Percentiles rank a stretch among this genome's conserved stretches.
phyloP scores from a whole-genome alignment of 1,284 basidiomycete species.

The Schizophyllum commune region DNA sequence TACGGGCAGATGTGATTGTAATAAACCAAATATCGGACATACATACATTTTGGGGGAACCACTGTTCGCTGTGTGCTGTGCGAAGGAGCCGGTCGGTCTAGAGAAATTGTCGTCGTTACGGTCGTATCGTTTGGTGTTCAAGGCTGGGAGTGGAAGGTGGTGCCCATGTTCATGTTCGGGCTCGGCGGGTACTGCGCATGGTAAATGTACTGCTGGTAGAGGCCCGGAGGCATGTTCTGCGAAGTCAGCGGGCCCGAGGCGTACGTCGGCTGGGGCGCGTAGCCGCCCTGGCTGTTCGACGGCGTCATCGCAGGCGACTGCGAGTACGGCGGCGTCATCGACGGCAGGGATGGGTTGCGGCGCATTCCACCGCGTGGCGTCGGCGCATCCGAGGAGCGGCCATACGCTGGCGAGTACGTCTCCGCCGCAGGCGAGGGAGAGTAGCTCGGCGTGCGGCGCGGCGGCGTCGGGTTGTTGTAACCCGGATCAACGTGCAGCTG shows the following conservation, averaged over 20 bases:
- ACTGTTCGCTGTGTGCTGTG: neutral
- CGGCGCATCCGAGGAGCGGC: constrained; percentile 13
- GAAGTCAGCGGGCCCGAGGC: constrained; percentile 50
- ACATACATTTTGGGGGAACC: neutral
- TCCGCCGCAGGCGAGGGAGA: constrained; percentile 48
- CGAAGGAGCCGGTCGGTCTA: neutral
- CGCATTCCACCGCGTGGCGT: constrained; percentile 16
- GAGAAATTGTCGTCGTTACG: constrained; percentile 6
- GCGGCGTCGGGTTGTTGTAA: constrained; percentile 33
- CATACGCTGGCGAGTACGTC: neutral
- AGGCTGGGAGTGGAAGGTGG: constrained; percentile 40
- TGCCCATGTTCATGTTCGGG: constrained; percentile 55
- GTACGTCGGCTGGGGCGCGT: constrained; percentile 43
- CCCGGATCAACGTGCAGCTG: constrained; percentile 63
- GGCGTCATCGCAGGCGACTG: constrained; percentile 38
- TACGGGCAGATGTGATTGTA: neutral
- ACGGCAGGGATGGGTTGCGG: constrained; percentile 30
- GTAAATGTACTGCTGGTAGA: constrained; percentile 78
- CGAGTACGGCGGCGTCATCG: constrained; percentile 40
- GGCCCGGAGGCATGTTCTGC: constrained; percentile 47
- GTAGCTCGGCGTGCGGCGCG: constrained; percentile 45
- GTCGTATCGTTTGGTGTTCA: constrained; percentile 33
- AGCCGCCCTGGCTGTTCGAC: constrained; percentile 23
- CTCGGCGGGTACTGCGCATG: constrained; percentile 69
- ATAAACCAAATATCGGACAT: neutral